Percentiles rank a stretch among this genome's conserved stretches.
phyloP scores from a whole-genome alignment of 805 yeast genomes.

The Torulaspora quercuum region DNA sequence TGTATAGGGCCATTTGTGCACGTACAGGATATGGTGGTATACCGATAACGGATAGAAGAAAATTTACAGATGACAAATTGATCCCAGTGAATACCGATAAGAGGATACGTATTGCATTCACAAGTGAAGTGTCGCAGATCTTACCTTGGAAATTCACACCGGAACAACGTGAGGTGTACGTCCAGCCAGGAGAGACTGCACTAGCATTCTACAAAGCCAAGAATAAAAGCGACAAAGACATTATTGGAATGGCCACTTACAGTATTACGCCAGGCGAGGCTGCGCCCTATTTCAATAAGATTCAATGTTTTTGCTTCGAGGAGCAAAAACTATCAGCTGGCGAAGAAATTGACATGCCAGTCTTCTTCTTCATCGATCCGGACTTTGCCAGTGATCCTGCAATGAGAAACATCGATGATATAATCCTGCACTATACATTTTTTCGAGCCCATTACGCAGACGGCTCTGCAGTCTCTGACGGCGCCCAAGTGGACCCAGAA shows the following conservation, averaged over 20 bases:
- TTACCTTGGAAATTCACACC: conserved; percentile 96
- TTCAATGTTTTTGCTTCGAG: conserved; percentile 97
- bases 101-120: conserved; percentile 78
- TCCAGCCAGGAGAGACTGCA: conserved; percentile 97
- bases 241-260: conserved; percentile 98
- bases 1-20: conserved; percentile 87
- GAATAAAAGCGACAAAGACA: conserved; percentile 79
- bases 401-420: conserved; percentile 86
- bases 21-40: conserved; percentile 96
- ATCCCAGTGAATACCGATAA: conserved; percentile 83
- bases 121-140: conserved; percentile 85
- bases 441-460: conserved; percentile 57
- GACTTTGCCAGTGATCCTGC: conserved; percentile 90
- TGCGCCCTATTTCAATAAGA: conserved; percentile 93
- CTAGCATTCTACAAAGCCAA: conserved; percentile 92
- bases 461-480: conserved; percentile 37
- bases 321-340: conserved; percentile 92
- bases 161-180: conserved; percentile 86
- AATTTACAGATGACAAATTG: conserved; percentile 82
- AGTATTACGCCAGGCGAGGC: conserved; percentile 95
- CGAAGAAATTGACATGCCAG: conserved; percentile 98
- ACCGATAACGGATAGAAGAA: conserved; percentile 79
- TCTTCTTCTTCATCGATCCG: conserved; percentile 94
- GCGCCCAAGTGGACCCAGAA: conserved; percentile 11
- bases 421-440: conserved; percentile 88